A percentile compares a stretch with the other conserved stretches of the same genome.
These are phyloP conservation scores for Epichloe typhina DNA, from an alignment of 2,329 filamentous ascomycete species.

Conservation along the genomic window DNA sequence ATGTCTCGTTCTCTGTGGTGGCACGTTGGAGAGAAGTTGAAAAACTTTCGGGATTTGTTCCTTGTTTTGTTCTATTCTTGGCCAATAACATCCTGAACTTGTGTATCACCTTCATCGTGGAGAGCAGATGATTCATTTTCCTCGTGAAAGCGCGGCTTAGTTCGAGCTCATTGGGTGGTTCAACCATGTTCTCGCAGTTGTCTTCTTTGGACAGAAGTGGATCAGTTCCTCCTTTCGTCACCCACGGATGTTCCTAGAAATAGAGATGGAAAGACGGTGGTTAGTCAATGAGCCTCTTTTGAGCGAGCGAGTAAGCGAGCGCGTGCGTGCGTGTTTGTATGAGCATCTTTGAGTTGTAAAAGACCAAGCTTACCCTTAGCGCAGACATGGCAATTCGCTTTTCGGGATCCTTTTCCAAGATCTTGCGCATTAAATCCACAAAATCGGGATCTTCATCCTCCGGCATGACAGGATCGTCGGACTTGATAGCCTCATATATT, in stretches of 20 bases:
- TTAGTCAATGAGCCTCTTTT: background rate
- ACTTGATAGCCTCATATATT: slow-evolving; percentile 78
- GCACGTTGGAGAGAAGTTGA: background rate
- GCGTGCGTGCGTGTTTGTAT: background rate
- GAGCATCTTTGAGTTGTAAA: background rate
- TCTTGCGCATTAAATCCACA: slow-evolving; percentile 54
- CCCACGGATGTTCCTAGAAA: slow-evolving; percentile 75
- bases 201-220: slow-evolving; percentile 68
- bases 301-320: background rate
- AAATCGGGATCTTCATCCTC: slow-evolving; percentile 54
- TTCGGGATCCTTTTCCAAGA: slow-evolving; percentile 75
- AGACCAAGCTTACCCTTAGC: slow-evolving; percentile 51
- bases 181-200: slow-evolving; percentile 70
- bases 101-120: slow-evolving; percentile 82
- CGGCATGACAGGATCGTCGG: slow-evolving; percentile 50
- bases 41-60: background rate
- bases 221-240: slow-evolving; percentile 69
- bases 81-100: slow-evolving; percentile 70
- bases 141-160: slow-evolving; percentile 81
- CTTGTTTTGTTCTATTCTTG: slow-evolving; percentile 13
- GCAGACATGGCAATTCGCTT: slow-evolving; percentile 75
- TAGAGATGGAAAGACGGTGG: background rate
- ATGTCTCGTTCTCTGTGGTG: background rate
- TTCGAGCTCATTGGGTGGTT: slow-evolving; percentile 79
- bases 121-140: slow-evolving; percentile 76